Evolutionary conservation across 1,284 basidiomycete genomes (phyloP), one percentile per base, ranked within the genome.

Genomic region (Chondrostereum purpureum): DNA sequence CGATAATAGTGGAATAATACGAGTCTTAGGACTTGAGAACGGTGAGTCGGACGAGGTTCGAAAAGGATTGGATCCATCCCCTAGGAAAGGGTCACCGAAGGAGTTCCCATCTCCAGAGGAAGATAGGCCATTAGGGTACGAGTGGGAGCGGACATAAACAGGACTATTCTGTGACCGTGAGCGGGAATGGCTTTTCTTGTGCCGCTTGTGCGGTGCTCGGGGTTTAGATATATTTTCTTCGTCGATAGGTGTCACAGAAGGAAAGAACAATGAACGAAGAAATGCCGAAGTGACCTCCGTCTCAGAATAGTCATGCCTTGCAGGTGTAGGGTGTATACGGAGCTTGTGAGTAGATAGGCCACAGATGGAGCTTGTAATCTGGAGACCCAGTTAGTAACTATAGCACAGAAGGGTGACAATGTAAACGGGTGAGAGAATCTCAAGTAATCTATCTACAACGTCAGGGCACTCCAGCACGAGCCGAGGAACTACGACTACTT

Each of bases 211-310:
- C 42, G n/a, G 46, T 48, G 19, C 46, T 11, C 5, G 50, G 48
- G 11, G 44, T 31, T 31, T n/a, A n/a, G n/a, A n/a, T n/a, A n/a
- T n/a, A n/a, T n/a, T n/a, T n/a, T n/a, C n/a, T n/a, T n/a, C n/a
- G n/a, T n/a, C n/a, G n/a, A n/a, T n/a, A n/a, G n/a, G n/a, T n/a
- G n/a, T 50, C 46, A 46, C 55, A 53, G 59, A 67, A 43, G 67
- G 60, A 31, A 75, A 49, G 53, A 84, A 83, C 19, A 83, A 60
- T 4, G 73, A 72, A 21, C 72, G 68, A 12, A 84, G 66, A 52
- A 84, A 78, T 4, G 66, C 60, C 24, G 58, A 59, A 48, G 14
- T 54, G 58, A 53, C 46, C 64, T 50, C 49, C 53, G 45, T 43
- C 41, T 39, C 34, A 49, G 41, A 20, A 22, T 27, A 20, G 21